These are phyloP conservation scores for Bidens hawaiensis DNA, from an alignment of 140 eudicot genomes.

Conservation along the genomic window DNA sequence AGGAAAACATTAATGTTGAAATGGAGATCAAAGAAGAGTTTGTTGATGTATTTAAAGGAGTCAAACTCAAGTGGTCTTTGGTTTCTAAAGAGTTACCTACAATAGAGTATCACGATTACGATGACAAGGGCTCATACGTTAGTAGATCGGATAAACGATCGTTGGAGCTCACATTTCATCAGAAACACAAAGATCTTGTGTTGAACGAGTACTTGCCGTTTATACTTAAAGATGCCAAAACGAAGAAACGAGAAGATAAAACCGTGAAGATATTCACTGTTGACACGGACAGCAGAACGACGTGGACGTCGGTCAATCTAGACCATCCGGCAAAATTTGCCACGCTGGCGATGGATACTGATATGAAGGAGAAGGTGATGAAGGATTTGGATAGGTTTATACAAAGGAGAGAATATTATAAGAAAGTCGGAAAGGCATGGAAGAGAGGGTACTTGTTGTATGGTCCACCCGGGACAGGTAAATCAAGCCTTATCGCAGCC, in stretches of 20 bases:
- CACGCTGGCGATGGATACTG: conserved; percentile 4
- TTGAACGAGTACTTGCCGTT: conserved; percentile 43
- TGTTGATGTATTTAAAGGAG: conserved; percentile 36
- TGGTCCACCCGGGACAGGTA: conserved; percentile 2
- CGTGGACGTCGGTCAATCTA: conserved; percentile 40
- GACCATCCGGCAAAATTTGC: conserved; percentile 7
- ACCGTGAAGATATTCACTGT: conserved; percentile 41
- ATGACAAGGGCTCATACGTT: conserved; percentile 18
- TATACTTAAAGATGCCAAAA: conserved; percentile 29
- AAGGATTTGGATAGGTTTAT: conserved; percentile 5
- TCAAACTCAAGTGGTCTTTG: conserved; percentile 46
- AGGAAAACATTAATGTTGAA: conserved; percentile 26
- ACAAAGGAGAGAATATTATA: background rate
- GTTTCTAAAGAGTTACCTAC: conserved; percentile 20
- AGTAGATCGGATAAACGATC: conserved; percentile 33
- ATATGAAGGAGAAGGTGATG: conserved; percentile 1
- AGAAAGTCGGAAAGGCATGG: conserved; percentile 9
- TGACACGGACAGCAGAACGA: background rate
- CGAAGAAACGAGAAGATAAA: conserved; percentile 22
- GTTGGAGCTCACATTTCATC: conserved; percentile 50
- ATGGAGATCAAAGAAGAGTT: conserved; percentile 53
- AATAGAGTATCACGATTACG: conserved; percentile 14
- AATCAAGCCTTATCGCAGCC: conserved; percentile 4
- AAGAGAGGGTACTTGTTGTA: conserved; percentile 13
- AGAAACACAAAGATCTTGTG: conserved; percentile 35